Evolutionary conservation across 2,329 filamentous ascomycete species (phyloP), one percentile per base, ranked within the genome.

Genomic region (Neonectria sp.): DNA sequence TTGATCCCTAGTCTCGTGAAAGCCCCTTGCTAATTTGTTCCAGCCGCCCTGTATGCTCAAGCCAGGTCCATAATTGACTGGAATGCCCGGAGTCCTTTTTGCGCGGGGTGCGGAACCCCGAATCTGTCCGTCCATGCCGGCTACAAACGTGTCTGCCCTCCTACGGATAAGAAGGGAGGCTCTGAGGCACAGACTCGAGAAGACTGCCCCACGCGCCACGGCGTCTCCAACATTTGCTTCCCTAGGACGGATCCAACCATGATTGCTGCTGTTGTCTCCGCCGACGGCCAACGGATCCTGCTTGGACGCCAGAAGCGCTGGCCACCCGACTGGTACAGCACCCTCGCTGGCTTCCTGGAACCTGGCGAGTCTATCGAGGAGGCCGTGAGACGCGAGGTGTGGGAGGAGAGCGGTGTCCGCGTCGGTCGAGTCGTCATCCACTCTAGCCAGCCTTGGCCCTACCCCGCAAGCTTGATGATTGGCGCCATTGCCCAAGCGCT

Each of bases 41-140:
- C 69, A 96, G 96, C 95, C 66, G 94, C 95, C 56, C 93, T 97
- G 52, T 97, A 95, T 74, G 95, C 94, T 15, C 94, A 97, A 81
- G 93, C 95, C 8, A 91, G 95, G 62, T 93, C 95, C 52, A 86
- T 98, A 29, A 85, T 97, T 40, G 96, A 98, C 83, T 99, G 96
- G 96, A 98, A 99, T 82, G 87, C 87, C 29, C 92, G 95, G 58
- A 97, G 97, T 82, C 93, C 92, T 33, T 99, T 94, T 86, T 99
- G 96, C 80, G 95, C 91, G 35, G 92, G 92, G 63, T 99, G 96
- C 81, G 95, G 96, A 37, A 89, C 93, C 76, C 90, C 88, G 27
- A 98, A 95, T 0, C 84, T 98, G 67, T 92, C 92, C 21, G 86
- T 93, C 29, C 92, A 95, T 75, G 92, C 90, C 5, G 93, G 93